phyloP scores from a whole-genome alignment of 2,329 filamentous ascomycete genomes.

The Paradendryphiella salina region DNA sequence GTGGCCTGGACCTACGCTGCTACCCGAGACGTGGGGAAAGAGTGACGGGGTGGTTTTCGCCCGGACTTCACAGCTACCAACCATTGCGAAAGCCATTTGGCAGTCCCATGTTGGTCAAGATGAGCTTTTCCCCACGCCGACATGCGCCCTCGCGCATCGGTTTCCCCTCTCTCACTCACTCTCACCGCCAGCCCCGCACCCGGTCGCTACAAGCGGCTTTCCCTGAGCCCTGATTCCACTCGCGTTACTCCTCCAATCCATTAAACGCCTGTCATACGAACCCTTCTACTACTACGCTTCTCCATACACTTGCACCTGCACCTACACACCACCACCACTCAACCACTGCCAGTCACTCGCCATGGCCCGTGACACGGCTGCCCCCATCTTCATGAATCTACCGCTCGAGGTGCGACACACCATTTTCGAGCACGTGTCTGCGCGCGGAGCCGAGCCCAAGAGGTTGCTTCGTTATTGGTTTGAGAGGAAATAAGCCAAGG shows the following conservation, averaged over 20 bases:
- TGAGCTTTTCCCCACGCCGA: neutral
- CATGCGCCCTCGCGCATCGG: neutral
- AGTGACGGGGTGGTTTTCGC: neutral
- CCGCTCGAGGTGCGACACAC: conserved; percentile 41
- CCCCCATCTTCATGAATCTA: conserved; percentile 24
- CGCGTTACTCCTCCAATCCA: neutral
- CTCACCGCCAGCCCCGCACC: conserved; percentile 1
- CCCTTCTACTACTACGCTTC: neutral
- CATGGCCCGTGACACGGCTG: conserved; percentile 12
- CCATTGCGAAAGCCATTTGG: neutral
- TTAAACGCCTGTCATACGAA: neutral
- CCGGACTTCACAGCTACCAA: neutral
- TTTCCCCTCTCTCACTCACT: neutral
- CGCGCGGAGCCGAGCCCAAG: conserved; percentile 23
- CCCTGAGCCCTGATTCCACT: neutral
- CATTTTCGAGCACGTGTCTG: conserved; percentile 32
- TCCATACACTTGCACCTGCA: neutral
- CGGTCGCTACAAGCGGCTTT: conserved; percentile 6
- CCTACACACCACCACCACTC: neutral
- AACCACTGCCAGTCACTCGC: neutral
- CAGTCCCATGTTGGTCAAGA: neutral
- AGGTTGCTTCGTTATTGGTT: conserved; percentile 42
- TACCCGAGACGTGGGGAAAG: conserved; percentile 3
- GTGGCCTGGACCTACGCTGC: neutral
- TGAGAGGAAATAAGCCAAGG: conserved; percentile 38